These are phyloP conservation scores for Schizochytrium sp. DNA, from an alignment of 108 stramenopile species.

Conservation along the genomic window DNA sequence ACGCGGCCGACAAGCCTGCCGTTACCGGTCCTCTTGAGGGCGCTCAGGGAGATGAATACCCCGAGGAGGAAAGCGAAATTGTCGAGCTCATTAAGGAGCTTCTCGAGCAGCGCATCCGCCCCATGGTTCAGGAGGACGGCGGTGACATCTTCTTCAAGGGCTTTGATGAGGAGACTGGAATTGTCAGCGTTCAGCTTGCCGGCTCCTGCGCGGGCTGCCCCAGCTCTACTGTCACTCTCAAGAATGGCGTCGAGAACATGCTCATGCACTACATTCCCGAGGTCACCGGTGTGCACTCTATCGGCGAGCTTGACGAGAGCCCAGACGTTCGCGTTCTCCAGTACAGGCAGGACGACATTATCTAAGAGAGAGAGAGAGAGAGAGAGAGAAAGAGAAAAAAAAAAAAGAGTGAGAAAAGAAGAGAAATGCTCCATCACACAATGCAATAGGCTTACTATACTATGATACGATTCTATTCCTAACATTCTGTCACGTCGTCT, in stretches of 20 bases:
- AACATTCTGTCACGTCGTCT: too few species aligned
- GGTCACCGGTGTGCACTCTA: constrained; percentile 70
- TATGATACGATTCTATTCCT: too few species aligned
- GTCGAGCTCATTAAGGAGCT: constrained; percentile 99
- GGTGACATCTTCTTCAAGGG: constrained; percentile 85
- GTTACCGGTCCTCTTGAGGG: constrained; percentile 56
- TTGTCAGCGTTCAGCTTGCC: constrained; percentile 62
- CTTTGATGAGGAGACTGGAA: constrained; percentile 71
- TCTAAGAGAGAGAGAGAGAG: background rate
- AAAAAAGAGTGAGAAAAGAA: too few species aligned
- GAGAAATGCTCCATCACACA: too few species aligned
- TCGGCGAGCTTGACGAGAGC: constrained; percentile 62
- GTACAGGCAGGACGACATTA: background rate
- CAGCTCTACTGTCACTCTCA: constrained; percentile 79
- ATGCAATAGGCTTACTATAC: too few species aligned
- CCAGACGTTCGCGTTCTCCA: background rate
- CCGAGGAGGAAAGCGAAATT: constrained; percentile 86
- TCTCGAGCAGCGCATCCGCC: constrained; percentile 86
- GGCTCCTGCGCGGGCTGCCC: constrained; percentile 96
- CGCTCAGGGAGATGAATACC: constrained; percentile 66
- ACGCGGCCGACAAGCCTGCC: constrained; percentile 51
- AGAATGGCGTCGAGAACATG: constrained; percentile 99
- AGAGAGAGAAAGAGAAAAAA: too few species aligned
- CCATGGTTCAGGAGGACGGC: constrained; percentile 96
- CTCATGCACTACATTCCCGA: constrained; percentile 98